phyloP scores from a whole-genome alignment of 2,329 filamentous ascomycete species.

The Diaporthe sp. region DNA sequence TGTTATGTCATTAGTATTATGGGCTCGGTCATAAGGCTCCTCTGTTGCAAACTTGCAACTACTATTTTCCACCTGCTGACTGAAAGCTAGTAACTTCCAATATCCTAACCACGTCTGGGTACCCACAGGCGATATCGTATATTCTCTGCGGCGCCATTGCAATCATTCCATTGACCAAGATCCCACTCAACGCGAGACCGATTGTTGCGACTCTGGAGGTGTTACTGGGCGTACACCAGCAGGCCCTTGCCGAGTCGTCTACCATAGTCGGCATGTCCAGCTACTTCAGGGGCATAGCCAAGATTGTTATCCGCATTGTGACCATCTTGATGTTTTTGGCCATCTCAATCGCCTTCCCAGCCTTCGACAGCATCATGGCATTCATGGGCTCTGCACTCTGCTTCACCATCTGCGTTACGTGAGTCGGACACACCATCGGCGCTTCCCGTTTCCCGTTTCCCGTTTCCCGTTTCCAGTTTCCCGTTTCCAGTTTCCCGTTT shows the following conservation, averaged over 20 bases:
- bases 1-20: neutral
- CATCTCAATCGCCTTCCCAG: conserved; percentile 77
- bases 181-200: conserved; percentile 89
- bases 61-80: neutral
- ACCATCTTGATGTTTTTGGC: conserved; percentile 78
- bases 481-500: too few relatives aligned
- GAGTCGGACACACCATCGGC: too few relatives aligned
- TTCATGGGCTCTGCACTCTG: conserved; percentile 91
- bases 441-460: too few relatives aligned
- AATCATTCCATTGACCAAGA: conserved; percentile 94
- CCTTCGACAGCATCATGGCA: conserved; percentile 91
- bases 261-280: conserved; percentile 64
- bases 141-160: conserved; percentile 87
- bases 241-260: conserved; percentile 56
- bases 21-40: neutral
- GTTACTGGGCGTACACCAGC: conserved; percentile 75
- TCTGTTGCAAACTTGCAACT: neutral
- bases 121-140: conserved; percentile 78
- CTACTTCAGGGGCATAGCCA: conserved; percentile 67
- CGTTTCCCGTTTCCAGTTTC: too few relatives aligned
- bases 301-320: conserved; percentile 70
- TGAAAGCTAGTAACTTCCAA: conserved; percentile 76
- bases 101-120: conserved; percentile 79
- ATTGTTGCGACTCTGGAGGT: conserved; percentile 89
- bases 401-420: conserved; percentile 88